Conservation (phyloP, 148 eudicot species). For the Spergularia marina region DNA sequence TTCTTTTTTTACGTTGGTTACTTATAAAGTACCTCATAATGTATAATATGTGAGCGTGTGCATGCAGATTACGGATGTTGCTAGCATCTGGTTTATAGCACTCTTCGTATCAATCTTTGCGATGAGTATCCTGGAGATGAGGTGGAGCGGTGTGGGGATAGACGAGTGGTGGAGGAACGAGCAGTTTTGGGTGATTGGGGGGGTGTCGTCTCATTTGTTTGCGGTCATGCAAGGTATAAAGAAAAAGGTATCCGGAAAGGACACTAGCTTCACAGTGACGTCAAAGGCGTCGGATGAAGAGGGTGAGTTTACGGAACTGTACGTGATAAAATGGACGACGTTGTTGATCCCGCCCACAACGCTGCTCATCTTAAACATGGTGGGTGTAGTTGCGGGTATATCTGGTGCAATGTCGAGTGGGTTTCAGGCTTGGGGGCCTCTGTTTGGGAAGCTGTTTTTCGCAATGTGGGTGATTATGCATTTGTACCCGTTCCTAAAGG, state of each 20-base stretch:
- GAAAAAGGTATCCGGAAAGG: conserved; percentile 38
- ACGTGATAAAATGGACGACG: conserved; percentile 53
- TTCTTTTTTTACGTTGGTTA: too few species aligned
- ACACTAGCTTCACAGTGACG: conserved; percentile 61
- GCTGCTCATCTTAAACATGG: conserved; percentile 44
- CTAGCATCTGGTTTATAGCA: conserved; percentile 46
- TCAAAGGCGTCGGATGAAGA: conserved; percentile 58
- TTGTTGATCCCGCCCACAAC: conserved; percentile 57
- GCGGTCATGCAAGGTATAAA: conserved; percentile 65
- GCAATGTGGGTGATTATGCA: conserved; percentile 67
- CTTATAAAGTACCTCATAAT: background rate
- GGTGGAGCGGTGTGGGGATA: conserved; percentile 64
- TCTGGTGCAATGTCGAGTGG: conserved; percentile 55
- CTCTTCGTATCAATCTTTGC: conserved; percentile 56
- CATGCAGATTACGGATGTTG: conserved; percentile 49
- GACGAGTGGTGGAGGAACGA: conserved; percentile 73
- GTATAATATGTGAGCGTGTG: background rate
- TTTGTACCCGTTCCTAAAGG: conserved; percentile 64
- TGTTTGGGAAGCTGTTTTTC: conserved; percentile 57
- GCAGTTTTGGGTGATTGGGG: conserved; percentile 68
- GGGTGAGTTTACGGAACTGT: conserved; percentile 54
- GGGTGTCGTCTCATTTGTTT: conserved; percentile 52
- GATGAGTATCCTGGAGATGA: conserved; percentile 51
- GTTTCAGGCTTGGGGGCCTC: conserved; percentile 56
- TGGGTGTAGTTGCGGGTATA: conserved; percentile 47